These are phyloP conservation scores for Lepidium didymum DNA, from an alignment of 345 rosid genomes.

Conservation along the genomic window DNA sequence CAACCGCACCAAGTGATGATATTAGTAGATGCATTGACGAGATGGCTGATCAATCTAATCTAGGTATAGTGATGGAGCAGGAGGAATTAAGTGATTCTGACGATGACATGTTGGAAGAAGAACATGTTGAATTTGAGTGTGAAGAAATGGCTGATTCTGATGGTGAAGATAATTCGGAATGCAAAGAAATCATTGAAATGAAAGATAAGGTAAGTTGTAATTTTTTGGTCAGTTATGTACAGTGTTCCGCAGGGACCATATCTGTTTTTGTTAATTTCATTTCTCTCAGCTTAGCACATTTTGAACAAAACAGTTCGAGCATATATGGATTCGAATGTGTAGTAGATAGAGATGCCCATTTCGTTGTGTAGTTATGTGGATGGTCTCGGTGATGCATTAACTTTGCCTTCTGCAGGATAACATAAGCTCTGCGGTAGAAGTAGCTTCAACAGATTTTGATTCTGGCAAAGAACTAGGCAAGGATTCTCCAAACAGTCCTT, in stretches of 20 bases:
- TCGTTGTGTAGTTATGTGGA: conserved; percentile 9
- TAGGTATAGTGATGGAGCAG: conserved; percentile 92
- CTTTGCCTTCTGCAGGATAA: conserved; percentile 38
- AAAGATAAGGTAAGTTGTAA: conserved; percentile 43
- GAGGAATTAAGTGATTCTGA: conserved; percentile 98
- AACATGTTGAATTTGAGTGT: conserved; percentile 91
- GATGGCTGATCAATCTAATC: conserved; percentile 50
- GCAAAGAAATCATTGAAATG: conserved; percentile 35
- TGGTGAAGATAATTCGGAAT: conserved; percentile 59
- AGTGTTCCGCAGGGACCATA: conserved; percentile 1
- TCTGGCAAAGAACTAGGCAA: conserved; percentile 37
- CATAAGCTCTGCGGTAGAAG: conserved; percentile 23
- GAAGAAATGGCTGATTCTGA: conserved; percentile 99
- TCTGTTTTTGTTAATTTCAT: not conserved
- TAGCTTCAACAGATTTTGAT: conserved; percentile 22
- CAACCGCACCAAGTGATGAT: conserved; percentile 25
- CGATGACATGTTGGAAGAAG: conserved; percentile 65
- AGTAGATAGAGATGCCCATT: not conserved
- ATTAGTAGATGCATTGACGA: conserved; percentile 33
- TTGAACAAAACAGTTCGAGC: conserved; percentile 1
- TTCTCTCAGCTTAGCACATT: conserved; percentile 1
- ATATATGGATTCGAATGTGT: not conserved
- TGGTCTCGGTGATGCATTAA: conserved; percentile 9
- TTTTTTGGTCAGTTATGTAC: not conserved
- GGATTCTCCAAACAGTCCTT: conserved; percentile 45